phyloP scores from a whole-genome alignment of 352 stramenopile species.

The Plasmopara muralis region DNA sequence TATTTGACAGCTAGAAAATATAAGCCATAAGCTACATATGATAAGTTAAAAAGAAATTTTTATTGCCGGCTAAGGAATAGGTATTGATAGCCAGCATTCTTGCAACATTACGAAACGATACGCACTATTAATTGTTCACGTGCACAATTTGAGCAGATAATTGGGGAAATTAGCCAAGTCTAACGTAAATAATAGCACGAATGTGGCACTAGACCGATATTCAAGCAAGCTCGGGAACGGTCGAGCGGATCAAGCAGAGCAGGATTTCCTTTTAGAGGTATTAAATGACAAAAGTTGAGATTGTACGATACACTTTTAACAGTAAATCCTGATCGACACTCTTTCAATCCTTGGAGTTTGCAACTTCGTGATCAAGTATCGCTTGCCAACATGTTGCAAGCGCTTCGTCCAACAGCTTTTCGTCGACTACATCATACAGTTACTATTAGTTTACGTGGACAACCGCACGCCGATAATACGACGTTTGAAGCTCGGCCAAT shows the following conservation, averaged over 20 bases:
- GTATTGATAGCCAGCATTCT: slow-evolving; percentile 35
- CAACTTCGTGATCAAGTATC: slow-evolving; percentile 24
- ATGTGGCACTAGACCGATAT: slow-evolving; percentile 32
- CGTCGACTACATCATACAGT: slow-evolving; percentile 38
- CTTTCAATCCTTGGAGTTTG: slow-evolving; percentile 1
- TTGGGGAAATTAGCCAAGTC: no score
- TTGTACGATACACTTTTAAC: slow-evolving; percentile 44
- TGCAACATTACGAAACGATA: slow-evolving; percentile 55
- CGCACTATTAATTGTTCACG: slow-evolving; percentile 47
- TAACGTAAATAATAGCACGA: no score
- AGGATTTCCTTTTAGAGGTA: slow-evolving; percentile 40
- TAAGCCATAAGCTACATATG: no score
- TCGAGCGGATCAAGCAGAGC: slow-evolving; percentile 38
- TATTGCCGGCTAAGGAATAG: slow-evolving; percentile 29
- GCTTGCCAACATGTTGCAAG: slow-evolving; percentile 38
- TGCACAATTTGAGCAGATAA: slow-evolving; percentile 35
- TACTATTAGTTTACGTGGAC: slow-evolving; percentile 36
- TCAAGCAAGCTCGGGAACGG: slow-evolving; percentile 30
- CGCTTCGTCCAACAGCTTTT: slow-evolving; percentile 31
- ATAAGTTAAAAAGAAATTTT: slow-evolving; percentile 8
- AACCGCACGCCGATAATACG: slow-evolving; percentile 35
- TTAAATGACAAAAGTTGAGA: slow-evolving; percentile 39
- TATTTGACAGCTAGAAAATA: slow-evolving; percentile 34
- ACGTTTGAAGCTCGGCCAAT: slow-evolving; percentile 22
- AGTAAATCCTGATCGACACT: slow-evolving; percentile 47